These are phyloP conservation scores for Lactarius vividus DNA, from an alignment of 768 basidiomycete genomes.

Conservation along the genomic window DNA sequence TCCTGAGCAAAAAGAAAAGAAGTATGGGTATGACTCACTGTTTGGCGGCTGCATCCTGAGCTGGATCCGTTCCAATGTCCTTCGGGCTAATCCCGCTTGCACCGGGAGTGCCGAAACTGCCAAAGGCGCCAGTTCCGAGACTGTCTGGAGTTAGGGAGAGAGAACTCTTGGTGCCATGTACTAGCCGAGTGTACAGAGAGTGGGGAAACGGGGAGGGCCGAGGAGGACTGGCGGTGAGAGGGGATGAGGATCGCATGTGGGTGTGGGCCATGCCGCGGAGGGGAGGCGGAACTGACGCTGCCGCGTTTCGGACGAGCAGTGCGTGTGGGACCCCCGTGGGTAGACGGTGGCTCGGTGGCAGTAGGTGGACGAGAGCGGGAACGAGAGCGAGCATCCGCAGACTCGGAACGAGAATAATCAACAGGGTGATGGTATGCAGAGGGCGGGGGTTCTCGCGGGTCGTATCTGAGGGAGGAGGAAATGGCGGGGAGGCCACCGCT, in stretches of 20 bases:
- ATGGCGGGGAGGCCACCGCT: constrained; percentile 37
- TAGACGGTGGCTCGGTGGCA: constrained; percentile 30
- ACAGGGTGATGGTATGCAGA: constrained; percentile 33
- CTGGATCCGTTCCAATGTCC: constrained; percentile 31
- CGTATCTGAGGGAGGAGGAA: constrained; percentile 38
- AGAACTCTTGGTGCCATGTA: constrained; percentile 25
- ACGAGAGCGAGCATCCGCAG: constrained; percentile 30
- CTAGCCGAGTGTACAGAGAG: constrained; percentile 30
- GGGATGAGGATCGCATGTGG: constrained; percentile 76
- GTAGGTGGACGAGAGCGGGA: constrained; percentile 50
- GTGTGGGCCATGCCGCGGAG: constrained; percentile 39
- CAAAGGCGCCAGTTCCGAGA: constrained; percentile 22
- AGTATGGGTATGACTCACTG: constrained; percentile 35
- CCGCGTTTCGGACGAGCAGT: constrained; percentile 49
- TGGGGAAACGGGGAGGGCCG: constrained; percentile 32
- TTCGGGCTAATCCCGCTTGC: constrained; percentile 37
- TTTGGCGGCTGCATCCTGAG: constrained; percentile 37
- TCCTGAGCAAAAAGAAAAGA: not conserved
- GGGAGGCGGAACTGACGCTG: constrained; percentile 56
- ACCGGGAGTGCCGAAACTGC: constrained; percentile 25
- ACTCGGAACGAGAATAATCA: constrained; percentile 28
- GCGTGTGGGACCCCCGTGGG: constrained; percentile 44
- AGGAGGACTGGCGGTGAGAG: constrained; percentile 30
- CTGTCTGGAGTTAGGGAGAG: constrained; percentile 37
- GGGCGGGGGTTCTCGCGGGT: constrained; percentile 32